phyloP scores from a whole-genome alignment of 177 flowering plant genomes.

The Telopea speciosissima region DNA sequence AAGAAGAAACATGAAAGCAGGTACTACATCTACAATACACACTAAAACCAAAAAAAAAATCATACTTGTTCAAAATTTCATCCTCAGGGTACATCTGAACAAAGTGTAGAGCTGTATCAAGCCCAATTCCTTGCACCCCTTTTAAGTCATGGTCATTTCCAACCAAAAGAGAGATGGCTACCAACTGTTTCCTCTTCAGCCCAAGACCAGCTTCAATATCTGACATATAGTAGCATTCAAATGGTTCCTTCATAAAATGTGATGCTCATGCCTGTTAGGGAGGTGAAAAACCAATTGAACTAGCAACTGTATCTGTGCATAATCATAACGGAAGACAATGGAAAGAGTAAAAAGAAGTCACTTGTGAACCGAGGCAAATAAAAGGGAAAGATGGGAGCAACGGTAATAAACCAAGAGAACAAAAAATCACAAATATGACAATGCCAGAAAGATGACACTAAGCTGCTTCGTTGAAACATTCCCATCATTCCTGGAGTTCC shows the following conservation, averaged over 20 bases:
- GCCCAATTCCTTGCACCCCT: slow-evolving; percentile 82
- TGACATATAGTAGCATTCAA: slow-evolving; percentile 80
- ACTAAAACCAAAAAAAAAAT: background rate
- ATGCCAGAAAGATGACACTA: background rate
- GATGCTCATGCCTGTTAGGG: slow-evolving; percentile 14
- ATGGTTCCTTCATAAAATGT: slow-evolving; percentile 63
- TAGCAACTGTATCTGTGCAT: slow-evolving; percentile 1
- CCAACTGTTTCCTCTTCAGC: slow-evolving; percentile 69
- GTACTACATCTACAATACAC: too few species aligned
- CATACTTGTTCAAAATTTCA: slow-evolving; percentile 65
- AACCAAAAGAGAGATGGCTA: slow-evolving; percentile 83
- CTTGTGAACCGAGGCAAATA: too few species aligned
- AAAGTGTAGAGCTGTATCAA: slow-evolving; percentile 73
- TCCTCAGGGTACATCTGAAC: slow-evolving; percentile 56
- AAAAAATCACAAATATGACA: background rate
- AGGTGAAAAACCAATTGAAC: slow-evolving; percentile 8
- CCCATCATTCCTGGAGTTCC: too few species aligned
- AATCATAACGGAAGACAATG: slow-evolving; percentile 6
- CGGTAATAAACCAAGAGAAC: too few species aligned
- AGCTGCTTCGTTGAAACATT: too few species aligned
- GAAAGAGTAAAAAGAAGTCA: background rate
- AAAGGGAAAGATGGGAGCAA: too few species aligned
- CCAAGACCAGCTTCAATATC: slow-evolving; percentile 89
- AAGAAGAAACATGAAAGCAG: too few species aligned
- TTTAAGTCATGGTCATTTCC: slow-evolving; percentile 78